Percentiles rank a stretch among this genome's conserved stretches.
These are phyloP conservation scores for Puccinia triticina DNA, from an alignment of 1,284 basidiomycete genomes.

Conservation along the genomic window DNA sequence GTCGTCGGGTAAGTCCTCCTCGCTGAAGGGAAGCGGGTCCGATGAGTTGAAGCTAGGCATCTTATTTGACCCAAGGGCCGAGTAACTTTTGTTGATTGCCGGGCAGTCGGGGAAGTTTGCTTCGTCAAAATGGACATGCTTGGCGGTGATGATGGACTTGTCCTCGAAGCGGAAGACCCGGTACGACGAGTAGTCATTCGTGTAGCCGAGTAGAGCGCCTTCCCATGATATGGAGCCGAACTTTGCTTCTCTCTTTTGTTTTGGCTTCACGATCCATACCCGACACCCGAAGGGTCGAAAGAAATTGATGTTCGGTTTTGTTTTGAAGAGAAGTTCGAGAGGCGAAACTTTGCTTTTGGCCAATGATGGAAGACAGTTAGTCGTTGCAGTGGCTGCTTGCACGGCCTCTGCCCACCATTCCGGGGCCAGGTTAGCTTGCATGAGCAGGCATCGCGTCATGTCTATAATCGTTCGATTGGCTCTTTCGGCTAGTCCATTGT, in stretches of 20 bases:
- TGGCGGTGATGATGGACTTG: not conserved
- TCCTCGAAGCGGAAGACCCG: not conserved
- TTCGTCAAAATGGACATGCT: no score
- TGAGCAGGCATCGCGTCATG: not conserved
- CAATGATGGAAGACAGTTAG: not conserved
- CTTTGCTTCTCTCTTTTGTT: no score
- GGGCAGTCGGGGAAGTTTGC: not conserved
- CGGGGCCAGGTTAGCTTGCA: not conserved
- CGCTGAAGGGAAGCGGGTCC: no score
- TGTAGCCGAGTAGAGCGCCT: not conserved
- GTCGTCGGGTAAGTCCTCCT: no score
- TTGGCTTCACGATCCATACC: no score
- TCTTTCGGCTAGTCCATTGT: conserved; percentile 4
- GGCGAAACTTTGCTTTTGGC: not conserved
- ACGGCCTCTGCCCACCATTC: not conserved
- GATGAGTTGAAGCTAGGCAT: not conserved
- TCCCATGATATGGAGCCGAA: not conserved
- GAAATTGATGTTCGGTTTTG: no score
- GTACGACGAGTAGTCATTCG: not conserved
- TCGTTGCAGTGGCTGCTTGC: not conserved
- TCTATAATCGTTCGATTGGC: not conserved
- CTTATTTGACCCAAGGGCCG: not conserved
- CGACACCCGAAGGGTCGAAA: no score
- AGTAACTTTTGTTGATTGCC: not conserved
- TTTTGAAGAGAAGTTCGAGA: no score